These are phyloP conservation scores for Aspergillus fructus DNA, from an alignment of 2,329 filamentous ascomycete genomes.

Conservation along the genomic window DNA sequence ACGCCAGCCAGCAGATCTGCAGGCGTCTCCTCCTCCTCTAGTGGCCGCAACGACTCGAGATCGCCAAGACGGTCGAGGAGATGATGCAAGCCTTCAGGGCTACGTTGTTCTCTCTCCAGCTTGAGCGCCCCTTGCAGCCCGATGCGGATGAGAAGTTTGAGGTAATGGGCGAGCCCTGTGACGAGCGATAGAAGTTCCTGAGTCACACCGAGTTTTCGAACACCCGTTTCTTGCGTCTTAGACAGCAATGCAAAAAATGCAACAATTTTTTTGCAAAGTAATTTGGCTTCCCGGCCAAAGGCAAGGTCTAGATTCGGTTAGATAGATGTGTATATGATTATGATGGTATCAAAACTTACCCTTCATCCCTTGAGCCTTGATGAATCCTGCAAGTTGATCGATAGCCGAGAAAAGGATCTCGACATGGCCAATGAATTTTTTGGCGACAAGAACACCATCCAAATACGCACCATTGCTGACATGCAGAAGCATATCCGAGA, in stretches of 20 bases:
- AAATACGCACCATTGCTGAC: slow-evolving; percentile 97
- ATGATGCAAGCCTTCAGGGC: slow-evolving; percentile 70
- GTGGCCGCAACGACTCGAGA: slow-evolving; percentile 71
- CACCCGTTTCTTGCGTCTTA: slow-evolving; percentile 89
- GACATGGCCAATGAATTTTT: slow-evolving; percentile 94
- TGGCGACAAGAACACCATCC: slow-evolving; percentile 90
- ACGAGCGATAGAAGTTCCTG: slow-evolving; percentile 97
- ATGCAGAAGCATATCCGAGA: slow-evolving; percentile 97
- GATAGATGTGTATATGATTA: slow-evolving; percentile 23
- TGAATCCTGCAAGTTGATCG: slow-evolving; percentile 75
- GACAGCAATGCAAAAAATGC: slow-evolving; percentile 94
- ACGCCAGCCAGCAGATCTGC: slow-evolving; percentile 66
- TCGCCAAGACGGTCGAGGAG: slow-evolving; percentile 83
- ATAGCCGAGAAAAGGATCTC: slow-evolving; percentile 88
- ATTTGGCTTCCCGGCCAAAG: slow-evolving; percentile 93
- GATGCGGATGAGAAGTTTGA: slow-evolving; percentile 95
- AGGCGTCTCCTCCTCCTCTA: slow-evolving; percentile 60
- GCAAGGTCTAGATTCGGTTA: slow-evolving; percentile 64
- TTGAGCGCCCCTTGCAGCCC: slow-evolving; percentile 91
- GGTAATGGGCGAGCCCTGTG: slow-evolving; percentile 92
- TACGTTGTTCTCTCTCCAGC: slow-evolving; percentile 79
- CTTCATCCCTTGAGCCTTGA: slow-evolving; percentile 70
- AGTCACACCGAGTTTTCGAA: slow-evolving; percentile 88
- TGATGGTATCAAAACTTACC: slow-evolving; percentile 51
- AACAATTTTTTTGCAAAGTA: slow-evolving; percentile 99